Percentiles rank a stretch among this genome's conserved stretches.
phyloP scores from a whole-genome alignment of 139 green algal genomes.

The Chlorella vulgaris region DNA sequence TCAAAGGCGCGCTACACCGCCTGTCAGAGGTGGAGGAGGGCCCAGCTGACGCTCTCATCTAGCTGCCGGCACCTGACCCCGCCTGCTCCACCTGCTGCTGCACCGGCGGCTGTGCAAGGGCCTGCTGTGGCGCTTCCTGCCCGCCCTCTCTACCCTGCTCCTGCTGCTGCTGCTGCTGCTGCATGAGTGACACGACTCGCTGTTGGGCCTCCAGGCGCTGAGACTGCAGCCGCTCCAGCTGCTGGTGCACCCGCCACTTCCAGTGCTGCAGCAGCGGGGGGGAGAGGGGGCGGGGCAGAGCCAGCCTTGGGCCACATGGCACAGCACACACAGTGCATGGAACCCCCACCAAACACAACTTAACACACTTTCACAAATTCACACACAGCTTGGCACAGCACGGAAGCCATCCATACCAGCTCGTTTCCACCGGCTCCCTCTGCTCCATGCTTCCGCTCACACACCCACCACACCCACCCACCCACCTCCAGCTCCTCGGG shows the following conservation, averaged over 20 bases:
- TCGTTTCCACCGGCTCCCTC: too few species aligned
- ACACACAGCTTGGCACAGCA: too few species aligned
- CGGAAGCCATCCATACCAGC: too few species aligned
- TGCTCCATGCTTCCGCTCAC: not conserved
- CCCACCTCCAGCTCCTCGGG: conserved; percentile 43
- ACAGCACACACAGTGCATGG: too few species aligned
- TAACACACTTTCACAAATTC: too few species aligned
- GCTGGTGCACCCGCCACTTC: not conserved
- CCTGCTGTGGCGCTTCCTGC: not conserved
- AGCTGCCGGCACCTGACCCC: not conserved
- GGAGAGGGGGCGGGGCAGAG: not conserved
- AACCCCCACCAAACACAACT: too few species aligned
- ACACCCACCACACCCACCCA: not conserved
- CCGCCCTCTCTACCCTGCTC: not conserved
- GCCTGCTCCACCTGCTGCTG: not conserved
- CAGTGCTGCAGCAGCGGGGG: conserved; percentile 22
- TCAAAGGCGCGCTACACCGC: too few species aligned
- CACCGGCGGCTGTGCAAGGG: not conserved
- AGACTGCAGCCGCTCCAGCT: not conserved
- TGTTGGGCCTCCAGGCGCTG: conserved; percentile 8
- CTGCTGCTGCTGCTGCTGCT: conserved; percentile 14
- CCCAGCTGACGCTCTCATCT: not conserved
- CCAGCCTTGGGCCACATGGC: not conserved
- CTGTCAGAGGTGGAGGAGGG: too few species aligned
- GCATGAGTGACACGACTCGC: conserved; percentile 2